Conservation (phyloP, 805 yeast species). For the Yueomyces sp. region DNA sequence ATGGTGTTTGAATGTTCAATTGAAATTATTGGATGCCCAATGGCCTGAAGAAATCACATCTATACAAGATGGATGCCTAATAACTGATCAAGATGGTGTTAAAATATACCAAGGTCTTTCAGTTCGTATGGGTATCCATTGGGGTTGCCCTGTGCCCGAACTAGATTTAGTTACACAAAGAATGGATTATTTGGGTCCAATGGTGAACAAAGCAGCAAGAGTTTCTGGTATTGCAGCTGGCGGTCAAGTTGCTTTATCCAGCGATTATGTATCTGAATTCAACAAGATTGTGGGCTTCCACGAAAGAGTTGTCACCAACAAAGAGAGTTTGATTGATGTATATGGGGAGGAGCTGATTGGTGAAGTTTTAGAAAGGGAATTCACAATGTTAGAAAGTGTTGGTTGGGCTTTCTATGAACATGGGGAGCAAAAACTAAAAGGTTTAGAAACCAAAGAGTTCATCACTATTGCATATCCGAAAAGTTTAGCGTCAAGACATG, state of each 20-base stretch:
- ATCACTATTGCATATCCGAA: conserved; percentile 71
- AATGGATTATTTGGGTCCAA: conserved; percentile 98
- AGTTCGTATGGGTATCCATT: conserved; percentile 96
- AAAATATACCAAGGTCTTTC: conserved; percentile 76
- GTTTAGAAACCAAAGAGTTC: conserved; percentile 84
- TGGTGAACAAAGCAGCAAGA: conserved; percentile 91
- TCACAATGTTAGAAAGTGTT: conserved; percentile 46
- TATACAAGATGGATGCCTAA: conserved; percentile 71
- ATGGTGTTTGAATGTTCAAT: conserved; percentile 92
- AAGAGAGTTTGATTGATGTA: conserved; percentile 25
- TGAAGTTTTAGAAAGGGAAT: conserved; percentile 50
- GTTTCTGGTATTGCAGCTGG: conserved; percentile 94
- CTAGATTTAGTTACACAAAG: conserved; percentile 87
- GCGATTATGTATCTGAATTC: conserved; percentile 68
- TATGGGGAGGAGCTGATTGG: conserved; percentile 36
- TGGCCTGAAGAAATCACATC: conserved; percentile 93
- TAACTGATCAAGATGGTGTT: conserved; percentile 45
- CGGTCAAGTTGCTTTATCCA: conserved; percentile 86
- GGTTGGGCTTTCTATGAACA: conserved; percentile 57
- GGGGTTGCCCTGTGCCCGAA: conserved; percentile 97
- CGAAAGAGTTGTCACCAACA: conserved; percentile 16
- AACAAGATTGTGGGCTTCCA: conserved; percentile 37
- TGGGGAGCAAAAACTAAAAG: conserved; percentile 86
- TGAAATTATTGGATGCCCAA: conserved; percentile 67
- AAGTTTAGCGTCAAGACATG: conserved; percentile 46